These are phyloP conservation scores for Kregervanrija pseudodelftensis DNA, from an alignment of 805 yeast species.

Conservation along the genomic window DNA sequence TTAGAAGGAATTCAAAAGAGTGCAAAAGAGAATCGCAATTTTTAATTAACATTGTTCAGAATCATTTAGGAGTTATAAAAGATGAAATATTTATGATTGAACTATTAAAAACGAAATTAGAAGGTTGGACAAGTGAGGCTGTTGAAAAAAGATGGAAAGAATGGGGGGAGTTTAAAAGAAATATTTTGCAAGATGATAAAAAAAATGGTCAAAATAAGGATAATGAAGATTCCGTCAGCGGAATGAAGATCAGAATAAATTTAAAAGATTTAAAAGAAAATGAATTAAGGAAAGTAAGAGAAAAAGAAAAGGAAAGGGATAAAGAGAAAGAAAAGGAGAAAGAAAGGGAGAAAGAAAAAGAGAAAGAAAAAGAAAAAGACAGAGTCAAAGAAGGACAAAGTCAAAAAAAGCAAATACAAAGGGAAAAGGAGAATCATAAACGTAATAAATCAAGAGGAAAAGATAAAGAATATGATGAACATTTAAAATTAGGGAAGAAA, in stretches of 20 bases:
- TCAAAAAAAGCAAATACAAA: background rate
- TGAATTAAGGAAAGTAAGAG: too few species aligned
- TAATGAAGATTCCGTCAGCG: too few species aligned
- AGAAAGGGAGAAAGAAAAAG: background rate
- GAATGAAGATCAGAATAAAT: conserved; percentile 2
- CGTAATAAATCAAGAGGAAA: too few species aligned
- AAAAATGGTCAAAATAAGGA: background rate
- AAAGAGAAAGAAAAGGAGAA: background rate
- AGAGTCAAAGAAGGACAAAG: background rate
- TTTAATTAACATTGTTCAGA: conserved; percentile 11
- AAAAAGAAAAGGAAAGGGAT: background rate
- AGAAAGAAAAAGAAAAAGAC: background rate
- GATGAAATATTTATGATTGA: conserved; percentile 16
- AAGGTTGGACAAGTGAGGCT: conserved; percentile 12
- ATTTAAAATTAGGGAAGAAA: too few species aligned
- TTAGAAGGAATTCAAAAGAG: conserved; percentile 20
- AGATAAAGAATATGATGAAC: too few species aligned
- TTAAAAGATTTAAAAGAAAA: conserved; percentile 1
- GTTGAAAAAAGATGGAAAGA: conserved; percentile 16
- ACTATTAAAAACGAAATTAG: conserved; percentile 3
- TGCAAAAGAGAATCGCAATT: conserved; percentile 20
- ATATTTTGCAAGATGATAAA: conserved; percentile 7
- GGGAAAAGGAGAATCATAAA: too few species aligned
- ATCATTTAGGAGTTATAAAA: conserved; percentile 17
- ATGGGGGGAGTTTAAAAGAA: conserved; percentile 20